phyloP scores from a whole-genome alignment of 495 filamentous ascomycete genomes.

The Chaetomium cochliodes region DNA sequence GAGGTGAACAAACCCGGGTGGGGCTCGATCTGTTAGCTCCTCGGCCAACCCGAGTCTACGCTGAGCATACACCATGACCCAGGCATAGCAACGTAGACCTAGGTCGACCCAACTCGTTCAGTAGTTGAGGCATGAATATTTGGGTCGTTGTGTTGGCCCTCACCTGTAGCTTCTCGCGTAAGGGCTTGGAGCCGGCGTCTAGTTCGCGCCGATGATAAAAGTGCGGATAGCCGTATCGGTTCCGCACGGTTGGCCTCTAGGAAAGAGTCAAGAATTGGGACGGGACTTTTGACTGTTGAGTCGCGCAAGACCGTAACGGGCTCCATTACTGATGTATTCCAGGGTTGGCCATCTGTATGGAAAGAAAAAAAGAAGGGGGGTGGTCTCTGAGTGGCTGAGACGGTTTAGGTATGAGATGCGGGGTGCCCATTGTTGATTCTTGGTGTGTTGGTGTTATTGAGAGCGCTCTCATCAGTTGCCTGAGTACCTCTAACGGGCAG shows the following conservation, averaged over 20 bases:
- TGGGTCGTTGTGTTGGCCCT: neutral
- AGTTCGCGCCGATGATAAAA: neutral
- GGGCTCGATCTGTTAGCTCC: neutral
- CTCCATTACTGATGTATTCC: neutral
- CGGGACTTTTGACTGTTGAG: neutral
- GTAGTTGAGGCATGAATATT: neutral
- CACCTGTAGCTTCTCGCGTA: neutral
- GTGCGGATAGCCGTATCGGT: neutral
- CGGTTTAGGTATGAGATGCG: no score
- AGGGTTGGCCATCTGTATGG: no score
- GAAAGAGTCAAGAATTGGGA: neutral
- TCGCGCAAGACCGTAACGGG: neutral
- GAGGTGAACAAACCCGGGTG: neutral
- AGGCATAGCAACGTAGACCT: slow-evolving; percentile 7
- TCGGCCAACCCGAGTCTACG: neutral
- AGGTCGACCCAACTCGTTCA: neutral
- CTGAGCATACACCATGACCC: neutral
- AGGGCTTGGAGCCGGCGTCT: neutral
- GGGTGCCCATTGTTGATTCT: no score
- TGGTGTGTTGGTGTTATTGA: no score
- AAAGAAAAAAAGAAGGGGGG: no score
- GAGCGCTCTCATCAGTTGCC: no score
- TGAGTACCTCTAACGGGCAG: no score
- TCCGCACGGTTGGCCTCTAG: neutral
- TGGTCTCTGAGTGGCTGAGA: no score